A percentile compares a stretch with the other conserved stretches of the same genome.
Evolutionary conservation across 441 rosid genomes (phyloP).

Genomic region (Croton laevigatus): DNA sequence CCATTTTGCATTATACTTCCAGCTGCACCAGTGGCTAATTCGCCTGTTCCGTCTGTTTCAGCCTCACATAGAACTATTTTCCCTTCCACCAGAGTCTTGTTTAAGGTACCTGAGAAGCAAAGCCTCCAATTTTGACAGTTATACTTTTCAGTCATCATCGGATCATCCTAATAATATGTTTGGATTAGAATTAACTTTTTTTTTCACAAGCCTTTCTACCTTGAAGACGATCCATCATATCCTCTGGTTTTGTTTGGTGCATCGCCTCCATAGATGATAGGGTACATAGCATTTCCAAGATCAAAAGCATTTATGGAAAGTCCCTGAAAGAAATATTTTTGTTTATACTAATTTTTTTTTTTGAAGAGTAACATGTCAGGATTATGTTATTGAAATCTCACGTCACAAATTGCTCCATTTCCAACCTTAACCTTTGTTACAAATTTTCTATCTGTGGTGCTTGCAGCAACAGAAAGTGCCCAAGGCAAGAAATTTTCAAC

Average conservation of each 20-base stretch:
- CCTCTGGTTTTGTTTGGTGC: slow-evolving; percentile 30
- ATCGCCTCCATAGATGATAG: slow-evolving; percentile 42
- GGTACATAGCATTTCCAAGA: slow-evolving; percentile 26
- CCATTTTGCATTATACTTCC: slow-evolving; percentile 39
- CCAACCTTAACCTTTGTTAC: slow-evolving; percentile 56
- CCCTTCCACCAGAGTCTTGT: slow-evolving; percentile 44
- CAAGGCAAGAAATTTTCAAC: slow-evolving; percentile 74
- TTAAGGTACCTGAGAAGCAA: slow-evolving; percentile 24
- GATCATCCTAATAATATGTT: not conserved
- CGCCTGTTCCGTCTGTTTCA: slow-evolving; percentile 51
- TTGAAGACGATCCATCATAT: not conserved
- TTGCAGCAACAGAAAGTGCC: slow-evolving; percentile 76
- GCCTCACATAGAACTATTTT: slow-evolving; percentile 59
- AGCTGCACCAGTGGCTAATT: slow-evolving; percentile 56
- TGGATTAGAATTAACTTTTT: not conserved
- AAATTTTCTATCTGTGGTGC: slow-evolving; percentile 69
- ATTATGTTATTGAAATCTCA: slow-evolving; percentile 11
- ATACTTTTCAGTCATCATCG: not conserved
- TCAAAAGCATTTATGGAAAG: slow-evolving; percentile 42
- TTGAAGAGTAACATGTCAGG: too few relatives aligned
- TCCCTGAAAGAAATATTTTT: slow-evolving; percentile 43
- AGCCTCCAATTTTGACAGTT: slow-evolving; percentile 21
- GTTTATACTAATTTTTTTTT: not conserved
- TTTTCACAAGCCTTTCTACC: not conserved
- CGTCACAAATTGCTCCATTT: slow-evolving; percentile 47